These are phyloP conservation scores for Spathaspora boniae DNA, from an alignment of 805 yeast genomes.

Conservation along the genomic window DNA sequence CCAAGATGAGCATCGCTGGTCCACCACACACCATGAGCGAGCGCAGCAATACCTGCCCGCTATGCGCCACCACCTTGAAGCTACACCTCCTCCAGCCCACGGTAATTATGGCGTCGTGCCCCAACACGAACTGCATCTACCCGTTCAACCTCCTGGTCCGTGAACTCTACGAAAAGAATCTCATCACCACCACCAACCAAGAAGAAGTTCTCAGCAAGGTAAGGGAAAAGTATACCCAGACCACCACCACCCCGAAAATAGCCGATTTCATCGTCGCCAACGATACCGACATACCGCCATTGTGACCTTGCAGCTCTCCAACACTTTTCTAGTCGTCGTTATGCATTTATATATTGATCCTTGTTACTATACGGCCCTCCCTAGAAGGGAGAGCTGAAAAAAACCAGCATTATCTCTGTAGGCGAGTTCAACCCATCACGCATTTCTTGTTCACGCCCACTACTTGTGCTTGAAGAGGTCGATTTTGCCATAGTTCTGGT, in stretches of 20 bases:
- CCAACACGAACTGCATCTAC: constrained; percentile 24
- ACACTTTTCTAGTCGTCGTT: too few species aligned
- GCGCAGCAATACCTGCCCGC: constrained; percentile 25
- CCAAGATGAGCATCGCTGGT: too few species aligned
- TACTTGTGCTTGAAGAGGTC: too few species aligned
- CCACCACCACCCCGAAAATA: too few species aligned
- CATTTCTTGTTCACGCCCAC: too few species aligned
- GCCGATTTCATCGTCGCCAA: too few species aligned
- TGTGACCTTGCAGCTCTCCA: too few species aligned
- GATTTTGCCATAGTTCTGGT: constrained; percentile 24
- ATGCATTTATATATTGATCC: too few species aligned
- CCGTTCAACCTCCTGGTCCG: constrained; percentile 30
- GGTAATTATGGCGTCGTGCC: constrained; percentile 26
- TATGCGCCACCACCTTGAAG: constrained; percentile 21
- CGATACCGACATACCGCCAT: too few species aligned
- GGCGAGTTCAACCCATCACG: too few species aligned
- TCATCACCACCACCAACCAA: constrained; percentile 11
- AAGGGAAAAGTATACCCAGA: too few species aligned
- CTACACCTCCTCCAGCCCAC: constrained; percentile 26
- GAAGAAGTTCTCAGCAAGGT: constrained; percentile 1
- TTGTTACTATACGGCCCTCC: too few species aligned
- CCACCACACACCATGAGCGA: neutral
- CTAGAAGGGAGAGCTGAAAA: constrained; percentile 1
- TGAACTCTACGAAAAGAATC: constrained; percentile 23
- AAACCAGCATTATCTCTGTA: neutral